Base-by-base conservation (phyloP, 495 filamentous ascomycete species). In the Pyrenula massariospora region DNA sequence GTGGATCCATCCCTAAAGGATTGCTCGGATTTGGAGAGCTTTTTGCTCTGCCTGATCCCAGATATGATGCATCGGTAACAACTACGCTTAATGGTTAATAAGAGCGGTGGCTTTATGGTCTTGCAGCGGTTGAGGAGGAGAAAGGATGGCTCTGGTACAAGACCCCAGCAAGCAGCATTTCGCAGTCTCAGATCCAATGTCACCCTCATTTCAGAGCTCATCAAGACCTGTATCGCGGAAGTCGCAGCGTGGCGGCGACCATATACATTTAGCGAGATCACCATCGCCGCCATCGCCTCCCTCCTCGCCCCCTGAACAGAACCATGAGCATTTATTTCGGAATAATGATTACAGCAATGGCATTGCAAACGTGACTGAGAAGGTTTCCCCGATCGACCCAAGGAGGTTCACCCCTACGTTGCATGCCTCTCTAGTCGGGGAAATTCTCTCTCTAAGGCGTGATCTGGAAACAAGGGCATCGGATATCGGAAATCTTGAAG, bases 351-450 rank as follows among this genome's bases (percentile, higher is more conserved):
- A 67, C 59, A 70, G 80, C 57, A 70, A 72, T 20, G 82, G 81
- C 0, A 81, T 81, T 58, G 77, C 85, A 62, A 65, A 76, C 23
- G 67, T 70, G 11, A 81, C 78, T 57, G 85, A 91, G 55, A 83
- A 74, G 57, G 80, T 91, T 50, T 88, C 87, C 20, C 81, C 88
- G 19, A 74, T 95, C 21, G 92, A 97, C 63, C 88, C 93, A 3
- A 83, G 91, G 54, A 79, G 92, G 20, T 96, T 99, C 62, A 97
- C 93, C 3, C 93, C 93, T 2, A 96, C 91, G 1, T 77, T 97
- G 20, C 94, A 96, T 71, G 93, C 93, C 12, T 96, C 87, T 50
- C 77, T 98, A 8, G 91, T 98, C 3, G 89, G 92, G 0, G 92
- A 98, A 67, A 98, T 98, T 58, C 78, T 97, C 22, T 81, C 83